Conservation (phyloP, 805 yeast species). For the Hanseniaspora lindneri region DNA sequence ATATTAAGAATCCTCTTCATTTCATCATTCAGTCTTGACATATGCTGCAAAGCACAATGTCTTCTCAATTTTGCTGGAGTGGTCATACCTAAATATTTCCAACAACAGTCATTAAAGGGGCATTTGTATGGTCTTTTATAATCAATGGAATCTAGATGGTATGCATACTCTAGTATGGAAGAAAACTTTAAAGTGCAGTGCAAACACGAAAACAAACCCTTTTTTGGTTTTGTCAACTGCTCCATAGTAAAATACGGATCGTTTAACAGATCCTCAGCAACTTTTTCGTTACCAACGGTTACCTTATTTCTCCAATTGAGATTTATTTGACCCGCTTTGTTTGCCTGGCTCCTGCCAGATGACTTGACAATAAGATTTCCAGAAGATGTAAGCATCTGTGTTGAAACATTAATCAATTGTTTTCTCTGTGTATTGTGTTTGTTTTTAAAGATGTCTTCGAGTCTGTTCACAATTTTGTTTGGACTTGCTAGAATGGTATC, state of each 20-base stretch:
- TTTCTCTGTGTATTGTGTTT: background rate
- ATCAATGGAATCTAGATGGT: slow-evolving; percentile 35
- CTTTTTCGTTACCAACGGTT: background rate
- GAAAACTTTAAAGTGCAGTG: slow-evolving; percentile 36
- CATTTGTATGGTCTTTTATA: slow-evolving; percentile 36
- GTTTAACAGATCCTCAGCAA: slow-evolving; percentile 24
- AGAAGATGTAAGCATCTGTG: background rate
- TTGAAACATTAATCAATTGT: slow-evolving; percentile 4
- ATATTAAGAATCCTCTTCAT: slow-evolving; percentile 25
- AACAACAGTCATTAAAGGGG: slow-evolving; percentile 37
- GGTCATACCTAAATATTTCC: slow-evolving; percentile 39
- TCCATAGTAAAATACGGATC: slow-evolving; percentile 25
- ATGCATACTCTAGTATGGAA: slow-evolving; percentile 31
- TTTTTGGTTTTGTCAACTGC: slow-evolving; percentile 29
- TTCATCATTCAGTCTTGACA: slow-evolving; percentile 24
- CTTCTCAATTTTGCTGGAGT: slow-evolving; percentile 39
- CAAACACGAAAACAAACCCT: slow-evolving; percentile 37
- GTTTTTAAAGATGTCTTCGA: background rate
- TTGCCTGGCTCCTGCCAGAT: background rate
- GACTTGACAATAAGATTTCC: slow-evolving; percentile 5
- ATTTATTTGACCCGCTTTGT: background rate
- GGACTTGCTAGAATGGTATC: background rate
- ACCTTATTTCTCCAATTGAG: background rate
- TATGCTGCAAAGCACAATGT: slow-evolving; percentile 41
- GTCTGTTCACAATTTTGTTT: background rate